Evolutionary conservation across 768 basidiomycete species (phyloP).

Genomic region (Mycena latifolia): DNA sequence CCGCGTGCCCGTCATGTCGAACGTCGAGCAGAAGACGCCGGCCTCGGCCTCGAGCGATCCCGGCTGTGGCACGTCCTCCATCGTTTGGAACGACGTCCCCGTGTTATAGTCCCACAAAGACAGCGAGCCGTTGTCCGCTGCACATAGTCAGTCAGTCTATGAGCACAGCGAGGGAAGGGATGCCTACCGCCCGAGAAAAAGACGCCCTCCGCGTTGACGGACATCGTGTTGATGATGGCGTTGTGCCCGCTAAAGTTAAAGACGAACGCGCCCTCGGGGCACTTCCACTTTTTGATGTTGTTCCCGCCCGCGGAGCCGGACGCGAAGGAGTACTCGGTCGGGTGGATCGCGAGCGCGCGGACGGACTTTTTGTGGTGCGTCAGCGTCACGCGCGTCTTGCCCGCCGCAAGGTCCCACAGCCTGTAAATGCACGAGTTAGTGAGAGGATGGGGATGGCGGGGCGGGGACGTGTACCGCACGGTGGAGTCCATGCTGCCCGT

Average conservation of each 20-base stretch:
- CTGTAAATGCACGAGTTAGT: constrained; percentile 50
- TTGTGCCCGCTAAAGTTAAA: constrained; percentile 98
- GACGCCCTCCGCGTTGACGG: constrained; percentile 95
- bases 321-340: constrained; percentile 97
- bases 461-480: constrained; percentile 69
- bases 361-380: constrained; percentile 99
- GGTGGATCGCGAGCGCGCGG: constrained; percentile 93
- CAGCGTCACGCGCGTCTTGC: constrained; percentile 95
- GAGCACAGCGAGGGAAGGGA: too few relatives aligned
- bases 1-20: constrained; percentile 95
- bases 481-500: constrained; percentile 99
- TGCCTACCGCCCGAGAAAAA: constrained; percentile 95
- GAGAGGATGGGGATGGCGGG: constrained; percentile 8
- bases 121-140: constrained; percentile 93
- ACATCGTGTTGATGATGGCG: constrained; percentile 96
- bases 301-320: constrained; percentile 98
- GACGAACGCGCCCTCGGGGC: constrained; percentile 95
- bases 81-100: constrained; percentile 93
- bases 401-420: constrained; percentile 97
- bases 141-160: neutral
- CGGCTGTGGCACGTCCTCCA: constrained; percentile 95
- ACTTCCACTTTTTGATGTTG: constrained; percentile 99
- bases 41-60: constrained; percentile 99
- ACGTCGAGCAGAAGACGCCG: constrained; percentile 96
- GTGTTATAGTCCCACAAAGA: constrained; percentile 97